phyloP scores from a whole-genome alignment of 2,329 filamentous ascomycete genomes.

The Botrytis deweyae region DNA sequence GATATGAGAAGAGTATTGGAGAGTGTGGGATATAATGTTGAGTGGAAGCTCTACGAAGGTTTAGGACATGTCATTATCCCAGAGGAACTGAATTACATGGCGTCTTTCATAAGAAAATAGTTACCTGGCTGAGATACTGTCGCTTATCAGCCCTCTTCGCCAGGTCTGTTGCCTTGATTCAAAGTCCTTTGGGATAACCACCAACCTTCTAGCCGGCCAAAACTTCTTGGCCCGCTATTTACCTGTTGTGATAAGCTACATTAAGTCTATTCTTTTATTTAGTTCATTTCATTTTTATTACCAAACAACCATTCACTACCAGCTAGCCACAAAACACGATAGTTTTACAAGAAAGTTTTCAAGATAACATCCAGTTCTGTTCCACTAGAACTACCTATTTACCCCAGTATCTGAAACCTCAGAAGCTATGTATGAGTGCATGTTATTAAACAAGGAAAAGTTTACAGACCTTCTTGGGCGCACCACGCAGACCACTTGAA shows the following conservation, averaged over 20 bases:
- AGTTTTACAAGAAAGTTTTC: not conserved
- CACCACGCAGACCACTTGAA: not conserved
- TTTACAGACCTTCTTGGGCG: not conserved
- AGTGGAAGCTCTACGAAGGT: constrained; percentile 7
- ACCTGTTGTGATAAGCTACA: not conserved
- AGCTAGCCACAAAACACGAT: not conserved
- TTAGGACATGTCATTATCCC: not conserved
- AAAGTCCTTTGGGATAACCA: too few relatives aligned
- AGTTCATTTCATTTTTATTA: not conserved
- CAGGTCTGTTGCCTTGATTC: not conserved
- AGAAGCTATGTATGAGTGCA: not conserved
- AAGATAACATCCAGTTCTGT: not conserved
- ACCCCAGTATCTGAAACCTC: not conserved
- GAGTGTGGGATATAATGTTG: not conserved
- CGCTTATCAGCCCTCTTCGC: not conserved
- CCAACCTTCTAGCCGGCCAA: not conserved
- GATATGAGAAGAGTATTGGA: constrained; percentile 21
- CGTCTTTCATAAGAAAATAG: not conserved
- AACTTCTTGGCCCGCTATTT: not conserved
- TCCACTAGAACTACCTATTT: not conserved
- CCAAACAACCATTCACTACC: not conserved
- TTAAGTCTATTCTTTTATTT: too few relatives aligned
- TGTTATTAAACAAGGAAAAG: not conserved
- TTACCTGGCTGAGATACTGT: not conserved
- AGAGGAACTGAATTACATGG: not conserved